Base-by-base conservation (phyloP, 2,329 filamentous ascomycete species). In the Aspergillus terreus region DNA sequence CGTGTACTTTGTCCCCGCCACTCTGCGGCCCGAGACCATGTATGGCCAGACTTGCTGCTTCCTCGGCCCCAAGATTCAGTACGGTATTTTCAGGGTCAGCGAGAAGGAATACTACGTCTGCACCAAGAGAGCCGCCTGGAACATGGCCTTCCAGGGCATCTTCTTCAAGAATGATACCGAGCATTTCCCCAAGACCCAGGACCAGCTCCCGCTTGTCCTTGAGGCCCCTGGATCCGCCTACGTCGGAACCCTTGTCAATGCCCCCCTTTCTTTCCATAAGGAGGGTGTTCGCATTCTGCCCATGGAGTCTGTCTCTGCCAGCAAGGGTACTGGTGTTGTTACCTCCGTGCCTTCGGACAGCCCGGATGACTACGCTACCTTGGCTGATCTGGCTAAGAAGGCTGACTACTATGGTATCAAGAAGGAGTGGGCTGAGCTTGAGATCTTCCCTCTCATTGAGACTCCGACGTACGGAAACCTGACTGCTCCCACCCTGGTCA, bases 41-140 rank as follows among this genome's bases (percentile, higher is more conserved):
- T 99, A 97, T 69, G 95, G 95, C 38, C 94, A 97, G 73, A 95
- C 86, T 4, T 95, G 90, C 75, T 96, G 92, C 71, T 99, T 97
- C 63, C 90, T 99, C 44, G 90, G 91, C 3, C 92, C 94, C 9
- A 88, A 87, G 67, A 87, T 97, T 65, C 83, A 80, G 42, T 99
- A 99, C 65, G 92, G 92, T 46, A 76, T 99, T 57, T 96, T 90
- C 80, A 88, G 90, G 71, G 83, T 84, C 50, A 82, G 81, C 19
- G 82, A 87, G 57, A 87, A 84, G 58, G 88, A 95, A 61, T 96
- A 90, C 74, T 94, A 86, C 66, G 79, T 97, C 54, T 81, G 91
- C 58, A 95, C 89, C 12, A 85, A 94, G 60, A 82, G 90, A 52
- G 85, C 85, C 46, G 92, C 92, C 15, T 85, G 89, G 68, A 99